Evolutionary conservation across 768 basidiomycete genomes (phyloP), one percentile per base, ranked within the genome.

Genomic region (Fistulinella prunicolor): DNA sequence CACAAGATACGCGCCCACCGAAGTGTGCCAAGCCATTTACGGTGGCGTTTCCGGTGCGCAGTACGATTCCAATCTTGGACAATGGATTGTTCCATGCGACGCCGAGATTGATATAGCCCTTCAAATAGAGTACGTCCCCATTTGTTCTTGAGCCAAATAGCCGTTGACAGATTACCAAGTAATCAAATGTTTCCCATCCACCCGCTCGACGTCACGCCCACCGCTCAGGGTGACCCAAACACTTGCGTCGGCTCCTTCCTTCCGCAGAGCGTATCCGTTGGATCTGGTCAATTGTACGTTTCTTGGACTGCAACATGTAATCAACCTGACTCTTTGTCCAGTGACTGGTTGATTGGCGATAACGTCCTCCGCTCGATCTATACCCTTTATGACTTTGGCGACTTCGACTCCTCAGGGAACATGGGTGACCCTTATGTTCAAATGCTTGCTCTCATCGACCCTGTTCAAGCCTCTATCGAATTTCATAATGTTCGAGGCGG

Each of bases 331-430:
- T 22, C 16, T 41, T 44, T 34, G 44, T 37, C 44, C 46, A 90
- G 88, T 61, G 90, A 93, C 63, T 86, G 87, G 83, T 73, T 93
- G 38, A 61, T 91, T 44, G 90, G 90, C 19, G 89, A 87, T 66
- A 91, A 88, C 58, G 77, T 89, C 62, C 75, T 93, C 50, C 88
- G 90, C 49, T 86, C 87, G 14, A 70, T 91, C 32, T 92, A 92
- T 66, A 78, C 86, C 8, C 69, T 93, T 47, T 93, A 90, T 64
- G 86, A 91, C 66, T 93, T 86, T 61, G 89, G 89, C 20, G 86
- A 92, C 68, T 89, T 80, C 55, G 78, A 83, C 59, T 63, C 74
- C 12, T 70, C 75, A 5, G 83, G 81, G 30, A 66, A 75, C 14
- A 83, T 83, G 81, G 88, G 86, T 34, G 67, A 83, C 60, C 90